These are phyloP conservation scores for Arthrobotrys iridis DNA, from an alignment of 2,329 filamentous ascomycete species.

Conservation along the genomic window DNA sequence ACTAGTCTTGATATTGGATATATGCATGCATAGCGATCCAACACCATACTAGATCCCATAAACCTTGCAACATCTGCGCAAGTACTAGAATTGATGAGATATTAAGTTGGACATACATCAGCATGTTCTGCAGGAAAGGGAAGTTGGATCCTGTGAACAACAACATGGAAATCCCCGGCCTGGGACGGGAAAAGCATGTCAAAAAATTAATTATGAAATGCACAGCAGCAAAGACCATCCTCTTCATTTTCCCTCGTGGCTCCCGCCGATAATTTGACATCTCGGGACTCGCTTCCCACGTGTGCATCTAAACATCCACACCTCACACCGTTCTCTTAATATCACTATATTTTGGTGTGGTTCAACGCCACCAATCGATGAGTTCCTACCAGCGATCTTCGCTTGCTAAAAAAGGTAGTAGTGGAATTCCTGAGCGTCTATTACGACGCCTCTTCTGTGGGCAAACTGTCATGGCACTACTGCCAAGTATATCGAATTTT, in stretches of 20 bases:
- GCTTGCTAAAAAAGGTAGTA: background rate
- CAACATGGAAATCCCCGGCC: conserved; percentile 5
- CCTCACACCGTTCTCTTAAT: background rate
- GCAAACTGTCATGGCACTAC: background rate
- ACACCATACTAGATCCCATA: background rate
- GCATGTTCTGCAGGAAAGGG: conserved; percentile 11
- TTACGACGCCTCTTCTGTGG: conserved; percentile 2
- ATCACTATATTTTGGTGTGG: background rate
- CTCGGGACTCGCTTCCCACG: conserved; percentile 52
- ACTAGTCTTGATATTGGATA: too few relatives aligned
- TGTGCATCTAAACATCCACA: conserved; percentile 36
- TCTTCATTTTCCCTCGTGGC: background rate
- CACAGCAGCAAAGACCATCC: conserved; percentile 23
- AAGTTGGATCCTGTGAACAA: conserved; percentile 34
- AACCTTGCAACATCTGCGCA: background rate
- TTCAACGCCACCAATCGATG: background rate
- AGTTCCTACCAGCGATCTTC: conserved; percentile 6
- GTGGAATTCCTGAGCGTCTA: background rate
- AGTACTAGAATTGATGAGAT: background rate
- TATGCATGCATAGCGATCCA: background rate
- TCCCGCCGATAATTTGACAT: conserved; percentile 29
- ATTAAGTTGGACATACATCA: too few relatives aligned
- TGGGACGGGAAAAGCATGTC: background rate
- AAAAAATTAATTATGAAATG: background rate
- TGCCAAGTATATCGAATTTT: background rate